Conservation (phyloP, 805 yeast species). For the Dipodascus albidus region DNA sequence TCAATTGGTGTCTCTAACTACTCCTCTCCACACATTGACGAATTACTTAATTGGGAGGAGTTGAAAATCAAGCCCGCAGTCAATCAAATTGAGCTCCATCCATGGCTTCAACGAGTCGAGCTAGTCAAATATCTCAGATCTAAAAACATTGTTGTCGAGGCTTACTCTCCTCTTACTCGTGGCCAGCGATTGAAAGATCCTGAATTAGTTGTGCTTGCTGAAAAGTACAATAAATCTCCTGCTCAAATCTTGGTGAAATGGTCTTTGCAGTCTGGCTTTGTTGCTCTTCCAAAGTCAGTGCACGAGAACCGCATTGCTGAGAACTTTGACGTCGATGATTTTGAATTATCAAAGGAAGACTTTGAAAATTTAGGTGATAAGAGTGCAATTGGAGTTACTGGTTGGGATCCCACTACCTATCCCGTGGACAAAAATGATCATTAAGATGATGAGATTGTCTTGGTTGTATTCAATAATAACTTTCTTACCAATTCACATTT, state of each 20-base stretch:
- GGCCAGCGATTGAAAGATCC: slow-evolving; percentile 39
- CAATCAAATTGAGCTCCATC: slow-evolving; percentile 76
- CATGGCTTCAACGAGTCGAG: slow-evolving; percentile 63
- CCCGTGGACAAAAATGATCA: not conserved
- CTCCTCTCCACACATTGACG: slow-evolving; percentile 45
- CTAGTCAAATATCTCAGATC: slow-evolving; percentile 48
- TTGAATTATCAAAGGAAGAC: slow-evolving; percentile 25
- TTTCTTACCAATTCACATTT: too few relatives aligned
- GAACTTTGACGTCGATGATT: slow-evolving; percentile 42
- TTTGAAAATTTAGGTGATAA: slow-evolving; percentile 21
- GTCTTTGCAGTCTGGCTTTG: slow-evolving; percentile 37
- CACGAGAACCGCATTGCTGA: slow-evolving; percentile 44
- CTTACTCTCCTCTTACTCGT: slow-evolving; percentile 69
- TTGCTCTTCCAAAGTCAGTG: slow-evolving; percentile 69
- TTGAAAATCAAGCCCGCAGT: slow-evolving; percentile 49
- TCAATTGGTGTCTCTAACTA: slow-evolving; percentile 57
- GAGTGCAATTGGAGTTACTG: slow-evolving; percentile 21
- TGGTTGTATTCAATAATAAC: too few relatives aligned
- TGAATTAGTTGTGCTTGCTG: slow-evolving; percentile 25
- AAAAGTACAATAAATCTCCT: slow-evolving; percentile 30
- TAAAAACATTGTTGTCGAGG: slow-evolving; percentile 51
- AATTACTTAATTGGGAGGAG: slow-evolving; percentile 36
- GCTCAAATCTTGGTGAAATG: slow-evolving; percentile 40
- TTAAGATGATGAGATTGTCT: too few relatives aligned
- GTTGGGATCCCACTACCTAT: slow-evolving; percentile 27